phyloP scores from a whole-genome alignment of 495 filamentous ascomycete genomes.

The Polyplosphaeria fusca region DNA sequence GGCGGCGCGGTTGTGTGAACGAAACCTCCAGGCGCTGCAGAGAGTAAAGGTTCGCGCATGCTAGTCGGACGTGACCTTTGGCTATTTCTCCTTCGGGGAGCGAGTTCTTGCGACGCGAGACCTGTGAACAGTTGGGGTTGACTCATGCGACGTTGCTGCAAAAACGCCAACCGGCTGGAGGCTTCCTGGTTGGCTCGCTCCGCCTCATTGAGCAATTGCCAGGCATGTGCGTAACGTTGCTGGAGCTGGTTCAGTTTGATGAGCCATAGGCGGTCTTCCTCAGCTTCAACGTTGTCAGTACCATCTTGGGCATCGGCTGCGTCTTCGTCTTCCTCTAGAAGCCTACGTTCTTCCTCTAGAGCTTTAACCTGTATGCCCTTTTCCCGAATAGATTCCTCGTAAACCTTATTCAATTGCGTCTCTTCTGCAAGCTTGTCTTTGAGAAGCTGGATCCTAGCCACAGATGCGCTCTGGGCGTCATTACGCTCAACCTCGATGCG shows the following conservation, averaged over 20 bases:
- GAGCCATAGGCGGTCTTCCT: slow-evolving; percentile 58
- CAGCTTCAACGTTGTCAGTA: slow-evolving; percentile 50
- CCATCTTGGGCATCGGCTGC: slow-evolving; percentile 50
- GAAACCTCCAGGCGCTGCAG: slow-evolving; percentile 27
- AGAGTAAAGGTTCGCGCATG: slow-evolving; percentile 29
- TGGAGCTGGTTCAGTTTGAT: slow-evolving; percentile 49
- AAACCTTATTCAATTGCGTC: slow-evolving; percentile 50
- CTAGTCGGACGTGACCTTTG: slow-evolving; percentile 26
- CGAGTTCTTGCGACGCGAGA: slow-evolving; percentile 10
- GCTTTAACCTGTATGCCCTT: slow-evolving; percentile 60
- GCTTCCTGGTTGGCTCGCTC: slow-evolving; percentile 27
- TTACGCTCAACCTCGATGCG: slow-evolving; percentile 49
- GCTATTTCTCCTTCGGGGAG: slow-evolving; percentile 22
- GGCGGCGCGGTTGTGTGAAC: slow-evolving; percentile 15
- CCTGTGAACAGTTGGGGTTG: slow-evolving; percentile 28
- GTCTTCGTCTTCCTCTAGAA: slow-evolving; percentile 47
- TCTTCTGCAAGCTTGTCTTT: slow-evolving; percentile 54
- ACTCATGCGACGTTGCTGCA: slow-evolving; percentile 31
- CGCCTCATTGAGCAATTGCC: slow-evolving; percentile 25
- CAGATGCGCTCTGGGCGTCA: slow-evolving; percentile 46
- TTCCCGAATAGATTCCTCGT: slow-evolving; percentile 63
- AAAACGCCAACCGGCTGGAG: slow-evolving; percentile 9
- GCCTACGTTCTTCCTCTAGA: slow-evolving; percentile 58
- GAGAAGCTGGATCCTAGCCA: slow-evolving; percentile 49
- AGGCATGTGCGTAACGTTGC: slow-evolving; percentile 45